Percentiles rank a stretch among this genome's conserved stretches.
These are phyloP conservation scores for Drechslera avenae DNA, from an alignment of 2,329 filamentous ascomycete genomes.

Conservation along the genomic window DNA sequence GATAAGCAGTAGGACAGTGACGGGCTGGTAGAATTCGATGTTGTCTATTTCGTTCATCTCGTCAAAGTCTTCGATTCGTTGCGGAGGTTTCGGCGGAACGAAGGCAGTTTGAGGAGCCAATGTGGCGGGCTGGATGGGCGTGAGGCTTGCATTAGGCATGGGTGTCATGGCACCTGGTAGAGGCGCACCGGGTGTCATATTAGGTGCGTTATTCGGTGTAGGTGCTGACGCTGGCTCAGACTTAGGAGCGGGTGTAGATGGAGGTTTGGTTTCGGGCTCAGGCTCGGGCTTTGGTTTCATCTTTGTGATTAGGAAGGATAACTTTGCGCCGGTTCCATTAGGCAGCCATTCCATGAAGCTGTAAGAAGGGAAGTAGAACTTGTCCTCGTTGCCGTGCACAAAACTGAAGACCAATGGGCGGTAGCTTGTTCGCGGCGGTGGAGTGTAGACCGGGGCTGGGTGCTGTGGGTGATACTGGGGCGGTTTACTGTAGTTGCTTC, in stretches of 20 bases:
- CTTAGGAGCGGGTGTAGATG: constrained; percentile 37
- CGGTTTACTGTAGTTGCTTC: constrained; percentile 29
- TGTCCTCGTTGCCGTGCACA: constrained; percentile 63
- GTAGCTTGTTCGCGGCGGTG: constrained; percentile 52
- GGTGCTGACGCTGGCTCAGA: not conserved
- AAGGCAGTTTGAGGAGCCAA: constrained; percentile 22
- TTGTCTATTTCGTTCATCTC: constrained; percentile 53
- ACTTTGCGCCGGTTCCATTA: constrained; percentile 66
- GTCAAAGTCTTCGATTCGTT: constrained; percentile 46
- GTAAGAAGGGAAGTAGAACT: constrained; percentile 78
- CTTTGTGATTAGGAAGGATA: constrained; percentile 77
- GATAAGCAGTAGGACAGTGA: constrained; percentile 66
- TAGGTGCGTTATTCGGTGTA: constrained; percentile 6
- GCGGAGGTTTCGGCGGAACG: constrained; percentile 36
- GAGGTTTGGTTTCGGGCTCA: constrained; percentile 29
- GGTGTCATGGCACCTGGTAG: constrained; percentile 10
- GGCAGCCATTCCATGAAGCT: constrained; percentile 73
- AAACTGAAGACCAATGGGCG: constrained; percentile 49
- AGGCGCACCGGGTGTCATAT: constrained; percentile 9
- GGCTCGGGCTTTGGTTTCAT: constrained; percentile 59
- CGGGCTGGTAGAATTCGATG: constrained; percentile 68
- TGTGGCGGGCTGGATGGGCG: constrained; percentile 21
- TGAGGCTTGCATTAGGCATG: constrained; percentile 1
- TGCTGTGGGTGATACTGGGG: constrained; percentile 32
- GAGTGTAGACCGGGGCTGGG: constrained; percentile 40